Evolutionary conservation across 163 green algal genomes (phyloP).

Genomic region (Volvox carteri): DNA sequence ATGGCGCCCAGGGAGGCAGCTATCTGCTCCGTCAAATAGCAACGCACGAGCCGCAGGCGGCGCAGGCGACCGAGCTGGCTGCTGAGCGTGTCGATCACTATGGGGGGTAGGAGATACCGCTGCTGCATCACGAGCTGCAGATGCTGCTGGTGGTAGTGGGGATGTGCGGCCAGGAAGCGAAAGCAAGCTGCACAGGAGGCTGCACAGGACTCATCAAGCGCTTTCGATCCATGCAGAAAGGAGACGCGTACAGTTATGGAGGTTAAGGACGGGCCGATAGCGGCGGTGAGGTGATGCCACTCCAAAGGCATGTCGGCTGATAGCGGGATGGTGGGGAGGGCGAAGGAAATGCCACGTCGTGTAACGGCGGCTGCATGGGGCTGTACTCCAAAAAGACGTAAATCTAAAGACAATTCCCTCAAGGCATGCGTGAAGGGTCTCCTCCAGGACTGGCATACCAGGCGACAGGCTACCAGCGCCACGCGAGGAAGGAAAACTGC

Average conservation of each 20-base stretch:
- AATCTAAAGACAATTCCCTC: background rate
- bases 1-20: constrained; percentile 6
- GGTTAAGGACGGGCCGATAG: background rate
- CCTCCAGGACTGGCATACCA: constrained; percentile 25
- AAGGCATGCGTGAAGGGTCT: background rate
- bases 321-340: too few relatives aligned
- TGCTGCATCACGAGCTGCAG: constrained; percentile 50
- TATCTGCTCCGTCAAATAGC: background rate
- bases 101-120: background rate
- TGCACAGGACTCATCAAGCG: background rate
- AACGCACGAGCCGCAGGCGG: constrained; percentile 30
- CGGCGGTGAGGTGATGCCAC: background rate
- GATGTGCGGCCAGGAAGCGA: background rate
- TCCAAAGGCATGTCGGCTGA: background rate
- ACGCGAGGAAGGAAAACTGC: background rate
- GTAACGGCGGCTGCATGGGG: background rate
- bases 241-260: background rate
- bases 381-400: background rate
- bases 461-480: background rate
- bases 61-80: background rate
- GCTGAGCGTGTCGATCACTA: background rate
- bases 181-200: background rate
- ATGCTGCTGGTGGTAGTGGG: constrained; percentile 22
- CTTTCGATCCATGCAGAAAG: constrained; percentile 1
- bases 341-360: background rate